phyloP scores from a whole-genome alignment of 176 grass and related monocot species.

The Rhynchospora breviuscula region DNA sequence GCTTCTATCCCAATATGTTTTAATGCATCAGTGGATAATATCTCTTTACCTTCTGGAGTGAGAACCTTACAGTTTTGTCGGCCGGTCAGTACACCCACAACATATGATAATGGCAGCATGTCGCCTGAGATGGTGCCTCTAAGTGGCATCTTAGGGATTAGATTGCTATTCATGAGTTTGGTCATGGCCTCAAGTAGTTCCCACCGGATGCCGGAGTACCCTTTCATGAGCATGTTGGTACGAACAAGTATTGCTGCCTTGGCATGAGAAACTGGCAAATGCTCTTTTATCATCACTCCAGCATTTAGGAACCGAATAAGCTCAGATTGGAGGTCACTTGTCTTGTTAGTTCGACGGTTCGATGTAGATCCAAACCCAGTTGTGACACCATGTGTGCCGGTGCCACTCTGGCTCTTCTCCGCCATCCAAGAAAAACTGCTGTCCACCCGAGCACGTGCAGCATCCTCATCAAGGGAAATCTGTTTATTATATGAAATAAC shows the following conservation, averaged over 20 bases:
- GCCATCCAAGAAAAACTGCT: constrained; percentile 69
- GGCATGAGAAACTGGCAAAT: constrained; percentile 44
- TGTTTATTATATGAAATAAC: not conserved
- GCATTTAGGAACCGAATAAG: constrained; percentile 83
- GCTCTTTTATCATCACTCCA: constrained; percentile 54
- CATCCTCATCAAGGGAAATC: constrained; percentile 30
- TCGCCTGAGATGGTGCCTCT: constrained; percentile 63
- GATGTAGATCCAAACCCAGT: constrained; percentile 82
- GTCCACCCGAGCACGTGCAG: constrained; percentile 47
- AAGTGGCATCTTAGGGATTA: constrained; percentile 63
- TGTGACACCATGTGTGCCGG: constrained; percentile 78
- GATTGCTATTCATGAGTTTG: constrained; percentile 56
- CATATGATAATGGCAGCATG: constrained; percentile 61
- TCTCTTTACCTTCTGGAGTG: constrained; percentile 39
- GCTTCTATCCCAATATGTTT: constrained; percentile 51
- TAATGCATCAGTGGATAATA: constrained; percentile 53
- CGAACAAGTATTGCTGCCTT: constrained; percentile 59
- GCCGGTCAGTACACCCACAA: constrained; percentile 63
- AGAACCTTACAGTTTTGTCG: constrained; percentile 47
- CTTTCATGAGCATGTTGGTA: constrained; percentile 72
- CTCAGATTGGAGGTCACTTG: constrained; percentile 64
- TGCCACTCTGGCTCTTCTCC: constrained; percentile 59
- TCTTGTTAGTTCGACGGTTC: constrained; percentile 63
- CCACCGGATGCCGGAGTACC: constrained; percentile 73
- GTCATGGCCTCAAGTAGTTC: constrained; percentile 69